Evolutionary conservation across 495 filamentous ascomycete genomes (phyloP), one percentile per base, ranked within the genome.

Genomic region (Zalerion maritima): DNA sequence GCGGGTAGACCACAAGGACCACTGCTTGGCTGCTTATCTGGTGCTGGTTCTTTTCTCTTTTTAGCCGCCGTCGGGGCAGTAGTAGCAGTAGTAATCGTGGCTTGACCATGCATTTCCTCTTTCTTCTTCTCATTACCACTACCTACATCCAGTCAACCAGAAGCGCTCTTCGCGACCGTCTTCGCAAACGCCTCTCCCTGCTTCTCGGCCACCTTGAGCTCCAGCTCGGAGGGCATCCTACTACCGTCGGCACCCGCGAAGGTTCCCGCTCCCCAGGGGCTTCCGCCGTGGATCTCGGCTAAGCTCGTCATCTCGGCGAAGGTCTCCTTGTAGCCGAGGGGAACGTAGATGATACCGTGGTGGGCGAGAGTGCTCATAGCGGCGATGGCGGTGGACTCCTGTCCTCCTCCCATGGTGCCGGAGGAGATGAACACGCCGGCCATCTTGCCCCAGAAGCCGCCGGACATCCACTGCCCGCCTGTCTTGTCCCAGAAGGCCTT

Each of bases 281-380:
- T 69, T 19, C 89, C 91, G 44, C 89, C 89, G 50, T 77, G 80
- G 29, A 83, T 65, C 63, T 92, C 81, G 10, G 49, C 37, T 14
- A 89, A 45, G 52, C 87, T 71, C 32, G 72, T 50, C 34, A 94
- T 52, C 26, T 65, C 47, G 17, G 42, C 55, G 52, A 92, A 93
- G 34, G 74, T 58, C 42, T 73, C 79, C 63, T 78, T 76, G 66
- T 92, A 97, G 24, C 89, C 89, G 38, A 97, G 66, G 22, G 89
- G 89, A 15, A 94, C 84, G 50, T 80, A 97, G 67, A 89, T 75
- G 52, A 96, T 77, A 41, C 89, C 89, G 66, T 97, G 89, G 55
- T 96, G 89, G 29, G 78, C 54, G 22, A 97, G 57, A 6, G 89
- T 97, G 58, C 75, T 82, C 71, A 96, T 75, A 50, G 77, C 60